These are phyloP conservation scores for Kurtzmaniella cleridarum DNA, from an alignment of 805 yeast species.

Conservation along the genomic window DNA sequence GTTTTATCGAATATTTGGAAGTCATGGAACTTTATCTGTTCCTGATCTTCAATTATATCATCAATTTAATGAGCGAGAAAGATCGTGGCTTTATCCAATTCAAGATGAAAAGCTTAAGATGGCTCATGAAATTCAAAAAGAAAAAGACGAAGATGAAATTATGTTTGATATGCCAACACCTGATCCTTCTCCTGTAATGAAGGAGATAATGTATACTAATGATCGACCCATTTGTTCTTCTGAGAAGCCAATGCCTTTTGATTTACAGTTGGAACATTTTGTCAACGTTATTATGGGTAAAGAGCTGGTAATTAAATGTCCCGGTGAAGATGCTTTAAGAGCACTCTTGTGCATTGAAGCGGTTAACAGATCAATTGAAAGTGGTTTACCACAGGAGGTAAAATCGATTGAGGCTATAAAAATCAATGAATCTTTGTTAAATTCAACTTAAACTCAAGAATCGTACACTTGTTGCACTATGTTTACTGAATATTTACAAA, in stretches of 20 bases:
- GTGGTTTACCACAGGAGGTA: conserved; percentile 26
- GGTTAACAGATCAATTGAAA: conserved; percentile 24
- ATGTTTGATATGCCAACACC: conserved; percentile 21
- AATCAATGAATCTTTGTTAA: conserved; percentile 14
- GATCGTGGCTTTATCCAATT: conserved; percentile 21
- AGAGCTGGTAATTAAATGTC: conserved; percentile 21
- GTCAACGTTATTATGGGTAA: conserved; percentile 27
- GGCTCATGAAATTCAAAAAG: conserved; percentile 8
- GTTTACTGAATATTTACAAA: too few species aligned
- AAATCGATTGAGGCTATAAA: conserved; percentile 18
- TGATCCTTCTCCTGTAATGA: conserved; percentile 23
- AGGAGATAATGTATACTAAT: conserved; percentile 10
- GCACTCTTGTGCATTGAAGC: conserved; percentile 33
- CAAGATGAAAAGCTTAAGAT: conserved; percentile 12
- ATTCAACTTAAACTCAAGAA: too few species aligned
- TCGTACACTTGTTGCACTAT: too few species aligned
- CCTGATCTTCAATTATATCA: conserved; percentile 33
- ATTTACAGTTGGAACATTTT: conserved; percentile 34
- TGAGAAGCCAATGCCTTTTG: conserved; percentile 27
- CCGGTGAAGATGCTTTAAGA: conserved; percentile 29
- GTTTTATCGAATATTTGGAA: conserved; percentile 32
- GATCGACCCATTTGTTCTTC: neutral
- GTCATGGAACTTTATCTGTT: conserved; percentile 32
- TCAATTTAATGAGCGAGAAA: conserved; percentile 12
- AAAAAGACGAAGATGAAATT: conserved; percentile 5